Evolutionary conservation across 2,329 filamentous ascomycete species (phyloP), one percentile per base, ranked within the genome.

Genomic region (Sclerotinia spermophila): DNA sequence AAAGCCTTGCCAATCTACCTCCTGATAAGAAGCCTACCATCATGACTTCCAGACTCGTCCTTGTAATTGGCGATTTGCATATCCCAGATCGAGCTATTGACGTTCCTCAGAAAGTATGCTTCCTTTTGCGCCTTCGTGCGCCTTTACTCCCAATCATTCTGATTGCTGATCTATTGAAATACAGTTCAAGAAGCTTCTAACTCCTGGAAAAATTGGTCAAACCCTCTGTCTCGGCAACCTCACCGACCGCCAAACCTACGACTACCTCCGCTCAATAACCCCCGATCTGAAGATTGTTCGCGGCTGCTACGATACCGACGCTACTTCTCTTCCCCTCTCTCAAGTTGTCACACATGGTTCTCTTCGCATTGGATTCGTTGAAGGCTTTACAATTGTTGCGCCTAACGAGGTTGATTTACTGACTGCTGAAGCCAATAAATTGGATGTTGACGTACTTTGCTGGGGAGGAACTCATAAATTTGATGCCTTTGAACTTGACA

Each of bases 81-180:
- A 97, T 97, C 82, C 94, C 94, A 77, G 94, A 97, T 82, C 87
- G 94, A 80, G 94, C 93, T 77, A 89, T 96, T 74, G 94, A 97
- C 81, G 94, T 97, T 78, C 94, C 94, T 72, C 86, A 91, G 81
- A 97, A 97, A 89, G 93, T 94, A 85, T 38, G 67, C 66, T 65
- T 53, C n/a, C 33, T 35, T 68, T 64, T 65, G 55, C 68, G 64
- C 59, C 66, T 68, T 51, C 40, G n/a, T 65, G 53, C 68, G 60
- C 60, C 66, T 68, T 71, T 35, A 40, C 64, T 61, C 42, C 69
- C 62, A 53, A 53, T 55, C 68, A 68, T 73, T 68, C 45, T 69
- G 67, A 72, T 27, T n/a, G 24, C 70, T 67, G 35, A 45, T 67
- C 38, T 24, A 27, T 27, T 33, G 7, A 8, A 35, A 19, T 45